Percentiles rank a stretch among this genome's conserved stretches.
phyloP scores from a whole-genome alignment of 257 asterid genomes.

The Jasminum sambac region DNA sequence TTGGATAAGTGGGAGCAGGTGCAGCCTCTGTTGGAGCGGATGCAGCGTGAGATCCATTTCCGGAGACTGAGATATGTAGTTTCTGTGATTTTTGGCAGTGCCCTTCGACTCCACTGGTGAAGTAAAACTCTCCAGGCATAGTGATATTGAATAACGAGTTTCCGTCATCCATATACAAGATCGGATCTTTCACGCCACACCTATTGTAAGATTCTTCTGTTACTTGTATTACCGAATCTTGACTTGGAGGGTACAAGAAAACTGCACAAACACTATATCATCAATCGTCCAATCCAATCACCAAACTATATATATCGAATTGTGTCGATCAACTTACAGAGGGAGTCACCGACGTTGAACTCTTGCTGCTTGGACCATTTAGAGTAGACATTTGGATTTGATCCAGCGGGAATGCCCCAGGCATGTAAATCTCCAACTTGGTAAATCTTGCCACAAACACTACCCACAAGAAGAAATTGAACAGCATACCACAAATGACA shows the following conservation, averaged over 20 bases:
- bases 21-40: slow-evolving; percentile 60
- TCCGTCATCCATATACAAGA: slow-evolving; percentile 70
- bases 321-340: slow-evolving; percentile 60
- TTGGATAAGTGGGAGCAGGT: slow-evolving; percentile 61
- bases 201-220: slow-evolving; percentile 48
- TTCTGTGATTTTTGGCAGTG: slow-evolving; percentile 69
- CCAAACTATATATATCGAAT: background rate
- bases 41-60: slow-evolving; percentile 55
- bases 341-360: slow-evolving; percentile 71
- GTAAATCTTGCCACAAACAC: slow-evolving; percentile 46
- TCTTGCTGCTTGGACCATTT: slow-evolving; percentile 63
- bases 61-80: slow-evolving; percentile 57
- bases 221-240: slow-evolving; percentile 85
- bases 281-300: background rate
- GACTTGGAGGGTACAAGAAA: slow-evolving; percentile 94
- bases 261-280: slow-evolving; percentile 43
- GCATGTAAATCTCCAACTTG: slow-evolving; percentile 75
- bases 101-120: slow-evolving; percentile 74
- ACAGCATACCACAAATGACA: slow-evolving; percentile 33
- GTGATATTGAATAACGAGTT: slow-evolving; percentile 78
- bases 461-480: slow-evolving; percentile 34
- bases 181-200: slow-evolving; percentile 82
- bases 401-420: slow-evolving; percentile 70
- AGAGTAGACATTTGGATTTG: slow-evolving; percentile 56
- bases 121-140: slow-evolving; percentile 55